Evolutionary conservation across 2,329 filamentous ascomycete species (phyloP), one percentile per base, ranked within the genome.

Genomic region (Kalmusia sp.): DNA sequence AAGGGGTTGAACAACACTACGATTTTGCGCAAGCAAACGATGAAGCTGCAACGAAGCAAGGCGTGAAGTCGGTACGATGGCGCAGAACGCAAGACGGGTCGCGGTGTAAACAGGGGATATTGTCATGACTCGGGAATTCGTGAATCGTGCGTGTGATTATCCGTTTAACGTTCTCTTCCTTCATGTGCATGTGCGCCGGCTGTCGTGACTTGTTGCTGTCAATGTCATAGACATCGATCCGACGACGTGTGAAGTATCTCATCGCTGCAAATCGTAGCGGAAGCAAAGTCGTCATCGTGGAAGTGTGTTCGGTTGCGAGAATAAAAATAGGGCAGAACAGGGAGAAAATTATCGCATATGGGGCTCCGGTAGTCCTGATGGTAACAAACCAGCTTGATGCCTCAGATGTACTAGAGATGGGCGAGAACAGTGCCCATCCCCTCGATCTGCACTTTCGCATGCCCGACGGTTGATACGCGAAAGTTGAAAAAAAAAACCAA

Each of bases 181-280:
- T 30, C 35, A 25, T 40, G n/a, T 52, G 33, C 41, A 49, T 24
- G 30, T 46, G 43, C 43, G 45, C 33, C 38, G 39, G 38, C 17
- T 35, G 28, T 47, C 12, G 14, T 33, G 31, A 15, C n/a, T 46
- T 30, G 25, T 38, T 31, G 45, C 33, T 27, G 44, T 28, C 15
- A 19, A n/a, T 12, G 22, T 19, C 19, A 27, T 40, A 30, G 22
- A n/a, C 21, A 21, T 37, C 9, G 15, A 11, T 21, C n/a, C n/a
- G n/a, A 31, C 31, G 14, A 28, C 27, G 31, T 43, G 34, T 15
- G 39, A 54, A 49, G 37, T 57, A 57, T 60, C 54, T 59, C 39
- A 37, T 57, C 52, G 51, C 55, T 25, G 39, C 49, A 49, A n/a
- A 49, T 54, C 50, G 50, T 52, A 27, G 52, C 44, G 47, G 43